Evolutionary conservation across 2,329 filamentous ascomycete genomes (phyloP), one percentile per base, ranked within the genome.

Genomic region (Colletotrichum melonis): DNA sequence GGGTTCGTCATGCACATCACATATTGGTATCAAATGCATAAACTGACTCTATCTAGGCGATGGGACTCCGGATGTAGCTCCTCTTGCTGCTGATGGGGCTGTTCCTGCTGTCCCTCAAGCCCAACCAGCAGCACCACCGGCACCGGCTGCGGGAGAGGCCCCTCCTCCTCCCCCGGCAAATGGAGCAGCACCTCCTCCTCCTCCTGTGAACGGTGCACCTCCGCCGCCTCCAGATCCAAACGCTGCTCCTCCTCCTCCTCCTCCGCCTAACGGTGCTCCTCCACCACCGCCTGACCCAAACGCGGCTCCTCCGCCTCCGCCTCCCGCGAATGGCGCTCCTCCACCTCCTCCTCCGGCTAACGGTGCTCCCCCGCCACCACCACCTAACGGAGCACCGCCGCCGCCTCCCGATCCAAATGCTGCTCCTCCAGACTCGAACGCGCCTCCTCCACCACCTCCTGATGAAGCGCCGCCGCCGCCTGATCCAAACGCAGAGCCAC

Each of bases 21-120:
- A 22, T 0, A 54, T 1, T 2, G 2, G 16, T 11, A 6, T 22
- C 4, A 22, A 6, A 57, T 5, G 16, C 8, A 35, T 8, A 8
- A 3, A 2, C 24, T 67, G 4, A 70, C 22, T 11, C 5, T 26
- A 9, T 42, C 11, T 8, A 70, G 24, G 7, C 16, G 59, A 55
- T 49, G 60, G 19, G 24, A 55, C 70, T 55, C 55, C 60, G 1
- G 26, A 64, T 0, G 9, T 55, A 12, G 42, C 55, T 14, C 59
- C 70, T 12, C 5, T 73, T 14, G 70, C 70, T 22, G 70, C 66
- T 14, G 70, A 69, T 9, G 70, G 66, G n/a, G 59, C 55, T 35
- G 19, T 55, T 9, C 52, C 65, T 46, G 19, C 22, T 5, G 28
- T 28, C 1, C 66, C 62, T n/a, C 49, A 55, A 16, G 54, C 32